Evolutionary conservation across 1,284 basidiomycete species (phyloP), one percentile per base, ranked within the genome.

Genomic region (Caloboletus firmus): DNA sequence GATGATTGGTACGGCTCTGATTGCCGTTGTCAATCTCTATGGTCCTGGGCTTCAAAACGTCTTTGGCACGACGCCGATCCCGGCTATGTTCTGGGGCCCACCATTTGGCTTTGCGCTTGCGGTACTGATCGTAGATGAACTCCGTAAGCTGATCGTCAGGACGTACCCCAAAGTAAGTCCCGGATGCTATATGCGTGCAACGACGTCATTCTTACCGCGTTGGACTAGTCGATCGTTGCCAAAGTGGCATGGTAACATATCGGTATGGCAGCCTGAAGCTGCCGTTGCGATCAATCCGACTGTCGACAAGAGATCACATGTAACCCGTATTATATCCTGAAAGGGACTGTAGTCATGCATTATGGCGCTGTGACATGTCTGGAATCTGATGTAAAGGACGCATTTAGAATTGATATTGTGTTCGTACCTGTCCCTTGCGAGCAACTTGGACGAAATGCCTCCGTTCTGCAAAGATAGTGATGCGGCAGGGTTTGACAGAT

Each of bases 81-180:
- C 74, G 2, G 63, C 65, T 2, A 76, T 71, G 71, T 77, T 74
- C 64, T 77, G 76, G 75, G 74, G 74, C 32, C 64, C 76, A 22
- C 76, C 75, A 5, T 76, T 76, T 50, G 64, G 60, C 2, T 77
- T 77, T 36, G 75, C 72, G 3, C 45, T 70, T 5, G 74, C 59
- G 0, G 64, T 78, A 13, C 54, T 77, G 54, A 65, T 62, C 9
- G 52, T 76, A 24, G 76, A 78, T 48, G 75, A 77, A 54, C 47
- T 69, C 8, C 63, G 76, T 35, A 77, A 77, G 59, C 50, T 76
- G 45, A 55, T 76, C 13, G 76, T 76, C 26, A 63, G 75, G 52
- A 69, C 69, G 5, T 73, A 76, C 43, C 76, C 75, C 4, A 71
- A 72, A 49, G 76, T 74, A 34, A 58, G 66, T 52, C 9, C 5